phyloP scores from a whole-genome alignment of 208 protist genomes.

The Leishmania major region DNA sequence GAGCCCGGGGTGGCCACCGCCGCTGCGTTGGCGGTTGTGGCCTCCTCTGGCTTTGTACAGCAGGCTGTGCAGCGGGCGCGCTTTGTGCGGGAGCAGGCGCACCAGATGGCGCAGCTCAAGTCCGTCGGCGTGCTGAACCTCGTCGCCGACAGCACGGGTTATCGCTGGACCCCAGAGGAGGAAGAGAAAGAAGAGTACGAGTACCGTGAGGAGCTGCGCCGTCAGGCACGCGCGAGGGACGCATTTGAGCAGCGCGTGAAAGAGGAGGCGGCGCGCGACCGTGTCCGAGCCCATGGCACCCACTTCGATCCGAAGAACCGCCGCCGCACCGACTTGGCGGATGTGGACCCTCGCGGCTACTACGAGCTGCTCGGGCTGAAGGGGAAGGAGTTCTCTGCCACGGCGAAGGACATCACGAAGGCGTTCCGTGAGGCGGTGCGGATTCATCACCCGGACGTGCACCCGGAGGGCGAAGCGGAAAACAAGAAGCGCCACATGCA shows the following conservation, averaged over 20 bases:
- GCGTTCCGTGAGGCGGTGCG: conserved; percentile 75
- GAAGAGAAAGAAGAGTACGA: conserved; percentile 90
- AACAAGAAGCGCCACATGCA: conserved; percentile 76
- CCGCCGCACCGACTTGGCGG: conserved; percentile 73
- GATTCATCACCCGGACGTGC: conserved; percentile 82
- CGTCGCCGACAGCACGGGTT: conserved; percentile 76
- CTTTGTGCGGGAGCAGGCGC: conserved; percentile 51
- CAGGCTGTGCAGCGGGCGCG: conserved; percentile 36
- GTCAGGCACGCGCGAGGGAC: conserved; percentile 58
- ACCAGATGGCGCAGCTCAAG: conserved; percentile 73
- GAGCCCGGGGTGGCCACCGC: conserved; percentile 72
- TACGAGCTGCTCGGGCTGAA: conserved; percentile 82
- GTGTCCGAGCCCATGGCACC: conserved; percentile 46
- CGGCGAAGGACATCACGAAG: conserved; percentile 80
- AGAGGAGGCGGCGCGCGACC: conserved; percentile 77
- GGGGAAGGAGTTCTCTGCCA: conserved; percentile 75
- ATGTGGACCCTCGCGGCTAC: conserved; percentile 88
- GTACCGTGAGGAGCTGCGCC: conserved; percentile 88
- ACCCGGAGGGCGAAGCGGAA: conserved; percentile 43
- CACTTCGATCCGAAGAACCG: conserved; percentile 73
- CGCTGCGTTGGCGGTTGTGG: conserved; percentile 51
- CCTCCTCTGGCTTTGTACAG: conserved; percentile 35
- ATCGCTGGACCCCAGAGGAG: conserved; percentile 82
- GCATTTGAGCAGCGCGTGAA: conserved; percentile 86
- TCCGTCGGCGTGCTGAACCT: conserved; percentile 77